Base-by-base conservation (phyloP, 345 rosid genomes). In the Hibiscus trionum region DNA sequence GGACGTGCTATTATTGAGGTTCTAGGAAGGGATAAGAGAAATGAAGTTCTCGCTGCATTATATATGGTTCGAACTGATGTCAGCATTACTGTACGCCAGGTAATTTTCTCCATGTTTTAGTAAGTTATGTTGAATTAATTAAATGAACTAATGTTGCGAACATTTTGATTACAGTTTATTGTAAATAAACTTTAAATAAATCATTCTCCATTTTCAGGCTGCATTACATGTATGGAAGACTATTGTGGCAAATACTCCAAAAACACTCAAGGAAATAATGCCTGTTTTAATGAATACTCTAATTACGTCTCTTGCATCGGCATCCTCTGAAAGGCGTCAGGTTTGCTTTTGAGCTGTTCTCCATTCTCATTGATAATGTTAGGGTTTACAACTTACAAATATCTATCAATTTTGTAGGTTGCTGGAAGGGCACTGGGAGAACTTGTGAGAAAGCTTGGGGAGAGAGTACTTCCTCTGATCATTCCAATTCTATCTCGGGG, bases 201-300 rank as follows among this genome's bases (percentile, higher is more conserved):
- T 47, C 15, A 10, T 69, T 74, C 5, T 44, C 31, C 65, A 71
- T 69, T 72, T 46, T 66, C 85, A 95, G 99, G 99, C 97, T 74
- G 97, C 99, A 31, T 82, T 95, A 72, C 99, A 95, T 74, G 99
- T 95, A 7, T 95, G 99, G 99, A 92, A 95, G 84, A 95, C 96
- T 71, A 92, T 92, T 50, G 99, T 95, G 68, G 99, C 97, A 39
- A 95, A 95, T 77, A 92, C 99, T 76, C 99, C 97, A 46, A 95
- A 95, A 84, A 95, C 99, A 2, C 82, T 95, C 71, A 90, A 88
- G 85, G 99, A 95, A 85, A 95, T 95, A 70, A 95, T 95, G 97
- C 97, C 99, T 59, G 86, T 95, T 77, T 83, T 95, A 79, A 95
- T 95, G 99, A 88, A 80, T 76, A 95, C 99, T 61, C 77, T 95